Conservation (phyloP, 352 stramenopile genomes). For the Pythium periplocum region DNA sequence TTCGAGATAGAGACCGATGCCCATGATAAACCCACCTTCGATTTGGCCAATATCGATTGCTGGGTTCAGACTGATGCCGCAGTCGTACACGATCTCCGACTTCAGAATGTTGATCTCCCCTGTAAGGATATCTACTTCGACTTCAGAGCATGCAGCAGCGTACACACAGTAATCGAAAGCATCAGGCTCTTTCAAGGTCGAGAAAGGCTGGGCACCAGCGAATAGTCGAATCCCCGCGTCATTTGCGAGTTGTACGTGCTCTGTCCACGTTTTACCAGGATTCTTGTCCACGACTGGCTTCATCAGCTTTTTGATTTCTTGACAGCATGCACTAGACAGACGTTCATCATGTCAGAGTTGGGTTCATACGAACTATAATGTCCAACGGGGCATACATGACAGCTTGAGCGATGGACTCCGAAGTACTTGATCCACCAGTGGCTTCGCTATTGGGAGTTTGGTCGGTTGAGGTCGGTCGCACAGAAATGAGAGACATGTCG, state of each 20-base stretch:
- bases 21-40: conserved; percentile 55
- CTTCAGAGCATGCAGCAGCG: conserved; percentile 29
- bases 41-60: conserved; percentile 59
- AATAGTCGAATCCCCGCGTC: conserved; percentile 24
- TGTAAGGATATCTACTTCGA: conserved; percentile 56
- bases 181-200: conserved; percentile 3
- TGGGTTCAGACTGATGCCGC: conserved; percentile 43
- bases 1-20: conserved; percentile 40
- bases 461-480: conserved; percentile 46
- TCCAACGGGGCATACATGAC: conserved; percentile 19
- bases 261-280: conserved; percentile 16
- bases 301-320: conserved; percentile 33
- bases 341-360: conserved; percentile 46
- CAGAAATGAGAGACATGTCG: conserved; percentile 28
- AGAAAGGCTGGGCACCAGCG: conserved; percentile 18
- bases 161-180: conserved; percentile 43
- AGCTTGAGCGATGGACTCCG: conserved; percentile 37
- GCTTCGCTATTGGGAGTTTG: conserved; percentile 36
- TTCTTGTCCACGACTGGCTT: conserved; percentile 20
- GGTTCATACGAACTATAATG: not conserved
- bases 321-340: conserved; percentile 30
- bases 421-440: conserved; percentile 51
- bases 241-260: conserved; percentile 13
- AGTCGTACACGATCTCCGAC: conserved; percentile 49
- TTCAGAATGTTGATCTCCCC: conserved; percentile 39